Percentiles rank a stretch among this genome's conserved stretches.
Evolutionary conservation across 108 stramenopile genomes (phyloP).

Genomic region (Cyclotella baltica): DNA sequence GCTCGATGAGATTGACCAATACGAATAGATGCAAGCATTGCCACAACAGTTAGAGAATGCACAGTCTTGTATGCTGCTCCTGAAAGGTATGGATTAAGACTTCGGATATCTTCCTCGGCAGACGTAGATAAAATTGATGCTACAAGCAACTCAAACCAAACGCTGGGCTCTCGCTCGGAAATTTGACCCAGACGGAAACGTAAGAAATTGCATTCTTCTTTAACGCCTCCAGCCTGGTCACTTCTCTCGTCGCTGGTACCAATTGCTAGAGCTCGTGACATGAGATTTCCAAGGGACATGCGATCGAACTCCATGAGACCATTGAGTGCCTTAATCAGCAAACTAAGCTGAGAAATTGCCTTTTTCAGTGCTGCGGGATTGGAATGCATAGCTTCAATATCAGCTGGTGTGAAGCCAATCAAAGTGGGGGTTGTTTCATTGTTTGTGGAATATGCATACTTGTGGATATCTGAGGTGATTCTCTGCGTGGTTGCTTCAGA

Average conservation of each 20-base stretch:
- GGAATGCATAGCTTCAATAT: slow-evolving; percentile 78
- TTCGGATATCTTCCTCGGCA: slow-evolving; percentile 86
- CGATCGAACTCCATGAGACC: slow-evolving; percentile 91
- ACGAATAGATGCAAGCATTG: slow-evolving; percentile 91
- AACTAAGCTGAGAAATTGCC: slow-evolving; percentile 74
- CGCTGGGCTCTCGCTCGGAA: slow-evolving; percentile 86
- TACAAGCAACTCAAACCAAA: slow-evolving; percentile 89
- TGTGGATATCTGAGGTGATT: slow-evolving; percentile 77
- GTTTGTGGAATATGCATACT: slow-evolving; percentile 83
- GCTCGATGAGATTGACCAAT: slow-evolving; percentile 90
- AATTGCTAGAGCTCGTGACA: slow-evolving; percentile 87
- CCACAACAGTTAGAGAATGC: slow-evolving; percentile 87
- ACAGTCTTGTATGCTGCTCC: slow-evolving; percentile 86
- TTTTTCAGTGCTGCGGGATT: slow-evolving; percentile 70
- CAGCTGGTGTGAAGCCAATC: slow-evolving; percentile 83
- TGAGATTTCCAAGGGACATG: slow-evolving; percentile 90
- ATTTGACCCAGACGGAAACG: slow-evolving; percentile 89
- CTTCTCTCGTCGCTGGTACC: slow-evolving; percentile 92
- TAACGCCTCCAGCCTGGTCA: slow-evolving; percentile 66
- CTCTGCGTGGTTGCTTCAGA: slow-evolving; percentile 89
- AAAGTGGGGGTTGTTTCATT: slow-evolving; percentile 79
- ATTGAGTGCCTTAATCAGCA: slow-evolving; percentile 82
- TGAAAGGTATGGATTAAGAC: slow-evolving; percentile 90
- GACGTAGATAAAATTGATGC: slow-evolving; percentile 88
- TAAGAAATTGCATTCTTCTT: slow-evolving; percentile 85